phyloP scores from a whole-genome alignment of 2,329 filamentous ascomycete genomes.

The Penicillium janthinellum region DNA sequence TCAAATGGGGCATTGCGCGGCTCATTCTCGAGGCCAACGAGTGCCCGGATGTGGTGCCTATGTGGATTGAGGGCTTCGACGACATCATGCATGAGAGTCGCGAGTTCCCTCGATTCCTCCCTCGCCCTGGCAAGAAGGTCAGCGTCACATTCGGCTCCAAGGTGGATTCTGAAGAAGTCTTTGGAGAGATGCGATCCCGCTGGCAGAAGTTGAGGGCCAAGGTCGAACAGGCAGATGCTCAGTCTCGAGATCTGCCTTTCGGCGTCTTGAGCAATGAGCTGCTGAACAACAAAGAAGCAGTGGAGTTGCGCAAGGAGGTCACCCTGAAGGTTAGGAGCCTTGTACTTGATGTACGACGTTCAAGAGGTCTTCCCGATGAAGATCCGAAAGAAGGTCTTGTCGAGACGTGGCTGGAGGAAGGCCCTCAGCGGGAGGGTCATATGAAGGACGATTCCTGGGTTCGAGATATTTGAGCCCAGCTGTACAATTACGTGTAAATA shows the following conservation, averaged over 20 bases:
- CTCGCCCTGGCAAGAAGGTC: conserved; percentile 70
- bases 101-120: conserved; percentile 76
- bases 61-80: conserved; percentile 92
- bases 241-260: conserved; percentile 36
- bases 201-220: conserved; percentile 70
- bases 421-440: conserved; percentile 55
- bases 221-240: conserved; percentile 50
- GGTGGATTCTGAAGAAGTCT: conserved; percentile 71
- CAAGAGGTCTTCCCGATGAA: conserved; percentile 74
- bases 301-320: conserved; percentile 75
- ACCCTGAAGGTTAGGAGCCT: conserved; percentile 76
- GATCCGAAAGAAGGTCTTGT: conserved; percentile 75
- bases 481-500: conserved; percentile 21
- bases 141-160: conserved; percentile 62
- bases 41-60: conserved; percentile 84
- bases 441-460: conserved; percentile 65
- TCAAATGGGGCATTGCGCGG: conserved; percentile 95
- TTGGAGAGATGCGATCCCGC: conserved; percentile 72
- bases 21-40: conserved; percentile 88
- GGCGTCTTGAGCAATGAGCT: conserved; percentile 67
- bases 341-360: conserved; percentile 74
- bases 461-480: conserved; percentile 52
- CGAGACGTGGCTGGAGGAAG: conserved; percentile 74
- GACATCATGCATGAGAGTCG: conserved; percentile 85
- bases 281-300: conserved; percentile 72